phyloP scores from a whole-genome alignment of 495 filamentous ascomycete genomes.

The Penicillium samsonianum region DNA sequence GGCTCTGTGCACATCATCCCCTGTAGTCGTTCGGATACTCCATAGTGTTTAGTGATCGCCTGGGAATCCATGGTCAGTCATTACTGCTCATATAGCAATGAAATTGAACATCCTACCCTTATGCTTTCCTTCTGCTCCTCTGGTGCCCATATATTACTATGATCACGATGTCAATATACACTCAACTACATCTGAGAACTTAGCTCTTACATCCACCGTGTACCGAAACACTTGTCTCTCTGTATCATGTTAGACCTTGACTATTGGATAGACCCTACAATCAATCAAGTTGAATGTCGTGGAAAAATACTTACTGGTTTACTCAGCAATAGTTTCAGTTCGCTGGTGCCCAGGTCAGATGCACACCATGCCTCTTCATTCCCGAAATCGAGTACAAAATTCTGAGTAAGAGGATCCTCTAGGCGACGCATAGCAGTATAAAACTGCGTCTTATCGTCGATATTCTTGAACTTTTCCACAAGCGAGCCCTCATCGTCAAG shows the following conservation, averaged over 20 bases:
- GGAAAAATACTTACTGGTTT: constrained; percentile 29
- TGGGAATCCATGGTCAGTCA: constrained; percentile 11
- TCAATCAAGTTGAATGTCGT: neutral
- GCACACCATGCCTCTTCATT: constrained; percentile 62
- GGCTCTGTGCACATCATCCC: constrained; percentile 65
- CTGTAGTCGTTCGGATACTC: constrained; percentile 66
- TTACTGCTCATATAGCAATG: neutral
- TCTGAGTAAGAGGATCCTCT: constrained; percentile 45
- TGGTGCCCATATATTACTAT: constrained; percentile 72
- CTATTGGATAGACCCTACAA: neutral
- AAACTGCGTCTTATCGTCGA: constrained; percentile 55
- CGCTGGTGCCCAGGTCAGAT: constrained; percentile 52
- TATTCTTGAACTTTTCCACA: constrained; percentile 49
- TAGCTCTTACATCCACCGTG: constrained; percentile 70
- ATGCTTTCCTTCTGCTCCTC: constrained; percentile 59
- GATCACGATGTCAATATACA: constrained; percentile 17
- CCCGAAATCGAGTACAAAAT: constrained; percentile 75
- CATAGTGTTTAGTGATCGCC: constrained; percentile 55
- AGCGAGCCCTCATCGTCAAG: constrained; percentile 25
- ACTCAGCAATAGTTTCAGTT: constrained; percentile 44
- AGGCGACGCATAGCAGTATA: constrained; percentile 37
- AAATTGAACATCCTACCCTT: constrained; percentile 30
- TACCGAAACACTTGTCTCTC: constrained; percentile 46
- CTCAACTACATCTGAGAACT: neutral
- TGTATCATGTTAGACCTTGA: constrained; percentile 13